phyloP scores from a whole-genome alignment of 305 asterid genomes.

The Plantago coronopus region DNA sequence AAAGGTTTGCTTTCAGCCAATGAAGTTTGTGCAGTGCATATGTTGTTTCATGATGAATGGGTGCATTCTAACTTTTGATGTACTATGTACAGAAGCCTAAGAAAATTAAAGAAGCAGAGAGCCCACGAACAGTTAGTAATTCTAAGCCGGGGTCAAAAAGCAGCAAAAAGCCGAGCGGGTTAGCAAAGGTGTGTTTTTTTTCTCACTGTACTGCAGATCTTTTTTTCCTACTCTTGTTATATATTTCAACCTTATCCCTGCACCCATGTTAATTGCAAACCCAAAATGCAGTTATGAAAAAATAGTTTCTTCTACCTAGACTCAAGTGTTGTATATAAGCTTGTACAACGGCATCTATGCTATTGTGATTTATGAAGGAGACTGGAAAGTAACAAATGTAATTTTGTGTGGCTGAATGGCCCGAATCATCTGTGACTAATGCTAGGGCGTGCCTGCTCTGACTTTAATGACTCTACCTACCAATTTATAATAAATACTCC shows the following conservation, averaged over 20 bases:
- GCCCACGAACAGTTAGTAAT: constrained; percentile 33
- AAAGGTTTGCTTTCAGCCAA: constrained; percentile 48
- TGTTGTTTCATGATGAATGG: constrained; percentile 22
- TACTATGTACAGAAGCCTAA: constrained; percentile 50
- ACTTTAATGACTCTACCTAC: too few species aligned
- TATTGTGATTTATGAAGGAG: too few species aligned
- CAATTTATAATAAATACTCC: too few species aligned
- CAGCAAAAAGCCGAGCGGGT: constrained; percentile 51
- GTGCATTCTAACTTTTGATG: constrained; percentile 20
- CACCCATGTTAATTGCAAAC: neutral
- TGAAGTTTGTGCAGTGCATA: constrained; percentile 18
- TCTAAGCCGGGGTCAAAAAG: constrained; percentile 56
- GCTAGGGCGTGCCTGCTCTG: too few species aligned
- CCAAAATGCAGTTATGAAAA: too few species aligned
- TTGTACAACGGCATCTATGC: too few species aligned
- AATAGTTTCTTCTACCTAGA: too few species aligned
- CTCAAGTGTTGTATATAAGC: too few species aligned
- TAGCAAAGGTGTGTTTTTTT: constrained; percentile 60
- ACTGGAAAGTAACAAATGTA: too few species aligned
- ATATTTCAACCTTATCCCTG: too few species aligned
- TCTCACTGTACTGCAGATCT: constrained; percentile 4
- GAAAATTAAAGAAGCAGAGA: constrained; percentile 38
- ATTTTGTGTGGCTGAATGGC: too few species aligned
- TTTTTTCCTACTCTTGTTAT: neutral
- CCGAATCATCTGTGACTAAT: too few species aligned